phyloP scores from a whole-genome alignment of 2,329 filamentous ascomycete genomes.

The Monilinia fructigena region DNA sequence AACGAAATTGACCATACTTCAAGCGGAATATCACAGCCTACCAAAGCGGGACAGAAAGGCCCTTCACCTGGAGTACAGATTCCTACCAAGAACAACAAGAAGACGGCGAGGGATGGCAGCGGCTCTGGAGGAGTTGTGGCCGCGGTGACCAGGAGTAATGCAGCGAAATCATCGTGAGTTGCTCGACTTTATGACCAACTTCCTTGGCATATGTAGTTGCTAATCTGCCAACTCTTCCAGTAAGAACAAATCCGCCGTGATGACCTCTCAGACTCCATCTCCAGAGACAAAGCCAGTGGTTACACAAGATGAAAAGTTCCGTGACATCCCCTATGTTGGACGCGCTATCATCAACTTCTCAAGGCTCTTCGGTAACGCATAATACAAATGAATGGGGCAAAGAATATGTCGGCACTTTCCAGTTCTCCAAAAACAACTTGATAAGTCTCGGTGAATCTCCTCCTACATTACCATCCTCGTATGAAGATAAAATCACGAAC shows the following conservation, averaged over 20 bases:
- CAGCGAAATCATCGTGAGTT: slow-evolving; percentile 38
- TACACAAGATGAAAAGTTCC: slow-evolving; percentile 31
- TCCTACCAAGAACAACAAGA: slow-evolving; percentile 38
- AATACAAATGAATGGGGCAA: slow-evolving; percentile 48
- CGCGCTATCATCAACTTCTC: slow-evolving; percentile 37
- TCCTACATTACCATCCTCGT: slow-evolving; percentile 41
- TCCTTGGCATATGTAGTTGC: slow-evolving; percentile 8
- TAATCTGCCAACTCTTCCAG: slow-evolving; percentile 20
- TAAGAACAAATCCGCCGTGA: slow-evolving; percentile 21
- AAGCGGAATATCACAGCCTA: slow-evolving; percentile 29
- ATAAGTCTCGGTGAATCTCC: slow-evolving; percentile 48
- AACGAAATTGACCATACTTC: slow-evolving; percentile 36
- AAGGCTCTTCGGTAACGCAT: slow-evolving; percentile 34
- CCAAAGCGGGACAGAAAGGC: slow-evolving; percentile 34
- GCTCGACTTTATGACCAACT: not conserved
- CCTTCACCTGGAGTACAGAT: slow-evolving; percentile 34
- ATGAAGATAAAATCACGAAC: slow-evolving; percentile 37
- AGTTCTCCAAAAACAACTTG: slow-evolving; percentile 43
- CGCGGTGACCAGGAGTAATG: slow-evolving; percentile 40
- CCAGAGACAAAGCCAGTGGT: slow-evolving; percentile 35
- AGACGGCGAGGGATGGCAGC: slow-evolving; percentile 39
- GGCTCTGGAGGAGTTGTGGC: slow-evolving; percentile 33
- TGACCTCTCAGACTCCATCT: slow-evolving; percentile 28
- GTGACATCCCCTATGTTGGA: slow-evolving; percentile 38
- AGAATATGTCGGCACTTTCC: slow-evolving; percentile 45